Evolutionary conservation across 2,329 filamentous ascomycete genomes (phyloP), one percentile per base, ranked within the genome.

Genomic region (Phyllosticta citribraziliensis): DNA sequence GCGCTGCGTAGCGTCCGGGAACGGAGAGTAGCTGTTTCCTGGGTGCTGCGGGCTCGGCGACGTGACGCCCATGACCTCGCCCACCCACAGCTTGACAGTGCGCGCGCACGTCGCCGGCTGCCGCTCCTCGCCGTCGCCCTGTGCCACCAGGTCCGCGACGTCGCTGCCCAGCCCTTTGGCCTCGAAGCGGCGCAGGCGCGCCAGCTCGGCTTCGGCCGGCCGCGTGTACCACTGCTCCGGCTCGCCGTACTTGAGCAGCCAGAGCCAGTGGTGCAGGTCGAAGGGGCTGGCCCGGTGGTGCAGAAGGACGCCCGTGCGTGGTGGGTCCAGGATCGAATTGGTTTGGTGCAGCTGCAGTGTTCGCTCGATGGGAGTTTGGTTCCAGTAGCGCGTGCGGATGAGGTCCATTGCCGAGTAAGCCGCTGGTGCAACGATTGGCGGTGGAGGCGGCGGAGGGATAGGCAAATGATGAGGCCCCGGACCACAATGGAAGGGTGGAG

Each of bases 241-340:
- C 55, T 61, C 60, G 20, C 30, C 60, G 35, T 61, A 22, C 19
- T 33, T 56, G n/a, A 61, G 55, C 33, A 61, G 55, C 60, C 60
- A 61, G 10, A 61, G 51, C 55, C 57, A 22, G 10, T 33, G 4
- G 27, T 53, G 19, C 11, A 61, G 60, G 27, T 61, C 60, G 60
- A 57, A 55, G 4, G 60, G 60, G 14, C 55, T 40, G 22, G 60
- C 55, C 1, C 47, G 19, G 35, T 57, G 55, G 60, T 61, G 60
- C 10, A 56, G 33, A 11, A 61, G 55, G 27, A 24, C 40, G 4
- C 55, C 60, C 2, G 17, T 25, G 33, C 60, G 58, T 12, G 50
- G 54, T 4, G 27, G 50, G n/a, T 19, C 12, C 2, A 12, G 55
- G 5, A 2, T 35, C 12, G 19, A 17, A 5, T 51, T 33, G 22